Evolutionary conservation across 768 basidiomycete genomes (phyloP).

Genomic region (Gelatoporia subvermispora): DNA sequence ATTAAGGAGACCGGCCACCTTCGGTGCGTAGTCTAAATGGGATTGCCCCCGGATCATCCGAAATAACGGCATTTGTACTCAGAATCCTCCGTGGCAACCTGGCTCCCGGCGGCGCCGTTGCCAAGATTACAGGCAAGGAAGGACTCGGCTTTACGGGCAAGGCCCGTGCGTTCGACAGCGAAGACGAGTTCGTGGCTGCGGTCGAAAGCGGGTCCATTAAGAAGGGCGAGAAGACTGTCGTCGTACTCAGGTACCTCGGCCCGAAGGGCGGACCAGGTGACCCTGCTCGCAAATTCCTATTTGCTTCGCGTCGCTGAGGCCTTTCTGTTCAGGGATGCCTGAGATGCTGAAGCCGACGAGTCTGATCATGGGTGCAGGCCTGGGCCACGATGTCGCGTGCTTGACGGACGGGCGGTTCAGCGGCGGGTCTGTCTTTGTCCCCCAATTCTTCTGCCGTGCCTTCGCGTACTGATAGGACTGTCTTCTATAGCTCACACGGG

Average conservation of each 20-base stretch:
- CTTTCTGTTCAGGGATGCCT: conserved; percentile 73
- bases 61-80: conserved; percentile 5
- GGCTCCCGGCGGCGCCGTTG: conserved; percentile 92
- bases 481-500: conserved; percentile 72
- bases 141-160: conserved; percentile 86
- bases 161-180: conserved; percentile 88
- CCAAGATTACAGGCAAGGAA: conserved; percentile 96
- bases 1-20: conserved; percentile 90
- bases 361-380: conserved; percentile 96
- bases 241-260: conserved; percentile 91
- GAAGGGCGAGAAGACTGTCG: conserved; percentile 95
- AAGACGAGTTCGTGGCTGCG: conserved; percentile 82
- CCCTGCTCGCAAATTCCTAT: background rate
- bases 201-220: conserved; percentile 86
- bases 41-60: background rate
- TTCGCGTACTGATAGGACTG: background rate
- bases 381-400: conserved; percentile 94
- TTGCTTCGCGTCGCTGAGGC: conserved; percentile 1
- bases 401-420: conserved; percentile 97
- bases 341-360: conserved; percentile 99
- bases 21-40: conserved; percentile 44
- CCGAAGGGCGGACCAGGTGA: conserved; percentile 93
- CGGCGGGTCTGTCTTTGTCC: conserved; percentile 68
- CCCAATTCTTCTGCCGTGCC: conserved; percentile 8
- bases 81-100: conserved; percentile 91